A percentile compares a stretch with the other conserved stretches of the same genome.
Evolutionary conservation across 106 monocot species (phyloP).

Genomic region (Amphibolis antarctica): DNA sequence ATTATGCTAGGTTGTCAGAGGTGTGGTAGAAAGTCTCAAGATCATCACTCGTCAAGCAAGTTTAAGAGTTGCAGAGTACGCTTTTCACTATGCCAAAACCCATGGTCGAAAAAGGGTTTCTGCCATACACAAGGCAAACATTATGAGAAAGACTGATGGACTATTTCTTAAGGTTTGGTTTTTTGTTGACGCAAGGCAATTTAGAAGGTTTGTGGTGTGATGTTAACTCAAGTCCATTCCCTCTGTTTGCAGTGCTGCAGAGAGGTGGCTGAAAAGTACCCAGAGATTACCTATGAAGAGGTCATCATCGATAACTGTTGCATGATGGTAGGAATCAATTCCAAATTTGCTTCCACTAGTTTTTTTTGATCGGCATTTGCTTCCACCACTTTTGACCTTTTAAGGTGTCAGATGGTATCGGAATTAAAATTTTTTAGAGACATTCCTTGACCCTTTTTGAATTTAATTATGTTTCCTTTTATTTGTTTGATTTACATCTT

Average conservation of each 20-base stretch:
- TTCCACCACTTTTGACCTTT: no score
- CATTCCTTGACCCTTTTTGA: neutral
- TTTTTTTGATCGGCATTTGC: no score
- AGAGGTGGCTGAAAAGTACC: slow-evolving; percentile 88
- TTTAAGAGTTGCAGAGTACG: slow-evolving; percentile 92
- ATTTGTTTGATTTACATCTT: neutral
- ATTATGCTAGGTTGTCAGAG: slow-evolving; percentile 62
- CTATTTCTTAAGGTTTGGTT: slow-evolving; percentile 75
- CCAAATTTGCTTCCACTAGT: neutral
- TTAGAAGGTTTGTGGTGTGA: no score
- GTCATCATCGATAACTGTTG: slow-evolving; percentile 97
- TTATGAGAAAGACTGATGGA: slow-evolving; percentile 94
- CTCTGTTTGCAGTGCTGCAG: slow-evolving; percentile 66
- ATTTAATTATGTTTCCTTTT: neutral
- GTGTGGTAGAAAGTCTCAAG: slow-evolving; percentile 94
- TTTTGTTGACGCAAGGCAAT: no score
- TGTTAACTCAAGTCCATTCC: neutral
- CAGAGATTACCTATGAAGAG: slow-evolving; percentile 81
- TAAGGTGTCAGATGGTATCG: no score
- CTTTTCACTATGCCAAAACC: slow-evolving; percentile 83
- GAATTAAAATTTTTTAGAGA: neutral
- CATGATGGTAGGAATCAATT: slow-evolving; percentile 63
- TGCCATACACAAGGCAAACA: slow-evolving; percentile 97
- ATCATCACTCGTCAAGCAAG: slow-evolving; percentile 93
- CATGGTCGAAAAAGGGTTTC: slow-evolving; percentile 86